Conservation (phyloP, 2,329 filamentous ascomycete genomes). For the Teratosphaeria epicoccoides region DNA sequence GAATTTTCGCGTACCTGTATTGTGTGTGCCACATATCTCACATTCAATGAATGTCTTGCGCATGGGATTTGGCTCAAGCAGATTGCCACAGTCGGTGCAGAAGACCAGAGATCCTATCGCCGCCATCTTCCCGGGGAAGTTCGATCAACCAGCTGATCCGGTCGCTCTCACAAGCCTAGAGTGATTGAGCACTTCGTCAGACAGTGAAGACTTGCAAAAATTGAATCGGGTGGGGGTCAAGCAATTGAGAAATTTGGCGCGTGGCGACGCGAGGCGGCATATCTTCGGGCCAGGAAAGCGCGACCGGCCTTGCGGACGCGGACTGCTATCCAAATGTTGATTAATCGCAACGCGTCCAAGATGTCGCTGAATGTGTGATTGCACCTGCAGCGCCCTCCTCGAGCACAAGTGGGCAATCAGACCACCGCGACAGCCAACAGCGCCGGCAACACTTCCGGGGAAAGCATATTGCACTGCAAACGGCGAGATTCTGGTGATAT, state of each 20-base stretch:
- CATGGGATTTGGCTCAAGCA: conserved; percentile 71
- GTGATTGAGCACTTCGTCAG: background rate
- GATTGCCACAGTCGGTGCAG: conserved; percentile 78
- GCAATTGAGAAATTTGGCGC: background rate
- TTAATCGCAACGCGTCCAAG: background rate
- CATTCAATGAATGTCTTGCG: conserved; percentile 68
- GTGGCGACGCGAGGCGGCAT: background rate
- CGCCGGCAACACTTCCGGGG: background rate
- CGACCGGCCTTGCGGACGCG: background rate
- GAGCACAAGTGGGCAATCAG: background rate
- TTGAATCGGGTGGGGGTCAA: background rate
- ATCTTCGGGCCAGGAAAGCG: background rate
- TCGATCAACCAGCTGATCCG: background rate
- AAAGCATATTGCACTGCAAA: background rate
- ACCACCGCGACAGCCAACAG: background rate
- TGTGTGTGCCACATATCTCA: conserved; percentile 75
- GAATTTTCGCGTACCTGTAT: conserved; percentile 51
- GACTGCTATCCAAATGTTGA: no score
- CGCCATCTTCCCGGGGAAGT: conserved; percentile 50
- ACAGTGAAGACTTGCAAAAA: background rate
- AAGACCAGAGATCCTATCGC: conserved; percentile 86
- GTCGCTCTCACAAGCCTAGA: background rate
- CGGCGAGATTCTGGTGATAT: background rate
- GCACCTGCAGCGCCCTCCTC: background rate
- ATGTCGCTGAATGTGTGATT: background rate